phyloP scores from a whole-genome alignment of 352 stramenopile species.

The Chrysophaeum taylorii region DNA sequence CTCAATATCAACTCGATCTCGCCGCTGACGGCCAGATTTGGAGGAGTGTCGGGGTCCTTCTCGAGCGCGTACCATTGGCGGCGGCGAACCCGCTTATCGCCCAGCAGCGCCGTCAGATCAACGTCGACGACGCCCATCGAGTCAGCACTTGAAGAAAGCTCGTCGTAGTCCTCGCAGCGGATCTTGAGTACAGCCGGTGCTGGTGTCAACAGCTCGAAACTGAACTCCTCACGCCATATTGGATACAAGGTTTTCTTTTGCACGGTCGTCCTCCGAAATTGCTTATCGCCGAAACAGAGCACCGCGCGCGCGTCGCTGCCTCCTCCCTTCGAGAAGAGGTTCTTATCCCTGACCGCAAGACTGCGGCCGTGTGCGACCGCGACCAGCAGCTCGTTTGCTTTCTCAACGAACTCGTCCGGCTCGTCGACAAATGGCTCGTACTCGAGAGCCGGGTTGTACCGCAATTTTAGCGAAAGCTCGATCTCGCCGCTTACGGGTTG shows the following conservation, averaged over 20 bases:
- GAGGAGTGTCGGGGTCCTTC: neutral
- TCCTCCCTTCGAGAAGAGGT: neutral
- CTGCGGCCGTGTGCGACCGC: neutral
- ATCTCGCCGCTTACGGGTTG: neutral
- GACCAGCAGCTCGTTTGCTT: slow-evolving; percentile 4
- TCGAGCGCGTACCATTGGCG: neutral
- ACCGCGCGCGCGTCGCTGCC: neutral
- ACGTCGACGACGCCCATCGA: neutral
- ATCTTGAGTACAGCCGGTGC: neutral
- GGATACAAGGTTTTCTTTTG: neutral
- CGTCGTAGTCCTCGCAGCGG: neutral
- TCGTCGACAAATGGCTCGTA: neutral
- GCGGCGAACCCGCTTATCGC: neutral
- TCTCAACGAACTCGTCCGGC: neutral
- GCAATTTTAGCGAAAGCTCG: neutral
- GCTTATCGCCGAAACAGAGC: too few relatives aligned
- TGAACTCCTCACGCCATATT: neutral
- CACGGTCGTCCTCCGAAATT: neutral
- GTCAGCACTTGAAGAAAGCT: neutral
- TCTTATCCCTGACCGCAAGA: neutral
- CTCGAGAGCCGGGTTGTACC: neutral
- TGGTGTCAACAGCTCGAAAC: neutral
- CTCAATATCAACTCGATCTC: neutral
- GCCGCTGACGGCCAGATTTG: neutral
- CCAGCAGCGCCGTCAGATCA: neutral